A percentile compares a stretch with the other conserved stretches of the same genome.
phyloP scores from a whole-genome alignment of 208 protist genomes.

The Trypanosoma melophagium region DNA sequence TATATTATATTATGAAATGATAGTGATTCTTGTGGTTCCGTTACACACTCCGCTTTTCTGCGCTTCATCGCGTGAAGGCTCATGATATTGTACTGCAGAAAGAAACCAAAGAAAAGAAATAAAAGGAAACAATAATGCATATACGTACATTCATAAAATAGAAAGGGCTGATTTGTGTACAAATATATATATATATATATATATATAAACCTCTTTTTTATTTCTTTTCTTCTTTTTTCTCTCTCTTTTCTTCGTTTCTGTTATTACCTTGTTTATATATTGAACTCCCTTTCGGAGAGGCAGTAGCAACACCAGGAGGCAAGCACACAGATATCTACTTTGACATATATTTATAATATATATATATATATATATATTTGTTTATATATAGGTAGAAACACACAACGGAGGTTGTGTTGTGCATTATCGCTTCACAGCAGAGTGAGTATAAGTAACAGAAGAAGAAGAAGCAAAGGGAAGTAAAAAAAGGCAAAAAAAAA shows the following conservation, averaged over 20 bases:
- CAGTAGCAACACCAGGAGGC: too few species aligned
- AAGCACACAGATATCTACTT: neutral
- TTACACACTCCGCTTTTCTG: too few species aligned
- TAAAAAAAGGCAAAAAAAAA: neutral
- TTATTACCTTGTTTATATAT: too few species aligned
- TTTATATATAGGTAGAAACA: neutral
- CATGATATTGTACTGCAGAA: too few species aligned
- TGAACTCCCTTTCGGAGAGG: too few species aligned
- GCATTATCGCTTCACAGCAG: neutral
- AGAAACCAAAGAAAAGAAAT: too few species aligned
- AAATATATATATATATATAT: neutral
- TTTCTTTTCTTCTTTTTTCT: slow-evolving; percentile 13
- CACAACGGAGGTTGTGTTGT: too few species aligned
- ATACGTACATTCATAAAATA: neutral
- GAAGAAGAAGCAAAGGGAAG: slow-evolving; percentile 12
- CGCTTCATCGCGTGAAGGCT: too few species aligned
- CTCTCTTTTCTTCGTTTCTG: neutral
- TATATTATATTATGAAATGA: neutral
- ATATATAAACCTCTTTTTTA: slow-evolving; percentile 23
- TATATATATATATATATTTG: neutral
- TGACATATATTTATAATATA: neutral
- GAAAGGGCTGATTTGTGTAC: neutral
- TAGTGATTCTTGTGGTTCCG: too few species aligned
- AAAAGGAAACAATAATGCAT: too few species aligned
- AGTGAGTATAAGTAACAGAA: neutral